Base-by-base conservation (phyloP, 352 stramenopile species). In the Phytopythium vexans region DNA sequence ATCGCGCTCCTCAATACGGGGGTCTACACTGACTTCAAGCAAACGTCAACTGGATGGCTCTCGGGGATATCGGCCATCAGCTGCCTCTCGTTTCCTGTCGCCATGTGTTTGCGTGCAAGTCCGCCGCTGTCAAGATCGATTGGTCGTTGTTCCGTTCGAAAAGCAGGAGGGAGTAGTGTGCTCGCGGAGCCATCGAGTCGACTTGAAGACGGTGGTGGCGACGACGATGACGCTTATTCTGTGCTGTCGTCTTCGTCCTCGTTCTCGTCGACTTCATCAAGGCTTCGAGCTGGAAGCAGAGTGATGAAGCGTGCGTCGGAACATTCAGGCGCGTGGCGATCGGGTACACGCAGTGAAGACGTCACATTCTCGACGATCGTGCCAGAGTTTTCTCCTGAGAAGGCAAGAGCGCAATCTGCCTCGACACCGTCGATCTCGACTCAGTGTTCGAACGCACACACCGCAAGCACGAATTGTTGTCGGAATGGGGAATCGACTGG, bases 1-100 rank as follows among this genome's bases (percentile, higher is more conserved):
- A 92, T 94, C 39, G 82, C 83, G n/a, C 79, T 94, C 40, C 65
- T 92, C 31, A 94, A 94, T 54, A 94, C 85, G 14, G 85, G 85
- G 12, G 67, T 94, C 41, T 94, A 94, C 64, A 84, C 82, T 7
- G 85, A 94, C 54, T 81, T 94, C 27, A 88, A 88, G 58, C 72
- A 76, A 33, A 74, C 72, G 11, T 88, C 79, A 4, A 71, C 68
- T 5, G 66, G 62, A 0, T 87, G 77, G 62, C 67, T 11, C 49
- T 80, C 80, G 7, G 50, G 82, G n/a, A 64, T 73, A 12, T 52
- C 58, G 40, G 68, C 68, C 52, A 60, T 80, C 38, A 68, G 21
- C 21, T 27, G 21, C 21, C 21, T 27, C 21, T 27, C 70, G 2
- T 86, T 77, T 10, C 88, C 76, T 0, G 62, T 90, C 43, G 71